These are phyloP conservation scores for Aspergillus olivimuriae DNA, from an alignment of 495 filamentous ascomycete species.

Conservation along the genomic window DNA sequence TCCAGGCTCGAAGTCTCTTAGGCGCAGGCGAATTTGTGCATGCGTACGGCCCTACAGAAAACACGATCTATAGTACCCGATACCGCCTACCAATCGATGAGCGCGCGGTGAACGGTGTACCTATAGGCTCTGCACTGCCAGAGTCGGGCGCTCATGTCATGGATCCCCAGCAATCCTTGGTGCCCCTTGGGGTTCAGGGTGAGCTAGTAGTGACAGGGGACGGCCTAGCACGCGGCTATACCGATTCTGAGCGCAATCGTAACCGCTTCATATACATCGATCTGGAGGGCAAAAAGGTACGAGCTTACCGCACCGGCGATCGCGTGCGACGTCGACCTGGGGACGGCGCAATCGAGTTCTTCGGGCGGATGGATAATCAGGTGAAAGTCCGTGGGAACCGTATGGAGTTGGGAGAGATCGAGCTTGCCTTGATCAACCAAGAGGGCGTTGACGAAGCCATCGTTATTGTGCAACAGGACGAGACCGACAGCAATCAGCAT, in stretches of 20 bases:
- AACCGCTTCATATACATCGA: slow-evolving; percentile 1
- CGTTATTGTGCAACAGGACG: neutral
- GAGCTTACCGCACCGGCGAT: slow-evolving; percentile 2
- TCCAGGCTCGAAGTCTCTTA: neutral
- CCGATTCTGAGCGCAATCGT: neutral
- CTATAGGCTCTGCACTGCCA: neutral
- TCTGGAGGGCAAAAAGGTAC: neutral
- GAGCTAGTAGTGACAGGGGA: slow-evolving; percentile 3
- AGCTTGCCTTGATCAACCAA: neutral
- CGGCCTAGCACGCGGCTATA: slow-evolving; percentile 5
- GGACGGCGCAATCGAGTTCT: neutral
- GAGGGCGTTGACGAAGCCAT: neutral
- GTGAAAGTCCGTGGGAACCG: slow-evolving; percentile 4
- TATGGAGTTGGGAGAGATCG: slow-evolving; percentile 4
- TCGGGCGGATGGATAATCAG: slow-evolving; percentile 3
- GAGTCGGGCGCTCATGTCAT: slow-evolving; percentile 4
- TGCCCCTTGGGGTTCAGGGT: neutral
- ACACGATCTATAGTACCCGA: neutral
- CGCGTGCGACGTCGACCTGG: neutral
- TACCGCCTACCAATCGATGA: neutral
- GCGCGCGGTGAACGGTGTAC: neutral
- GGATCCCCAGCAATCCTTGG: neutral
- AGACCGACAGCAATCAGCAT: neutral
- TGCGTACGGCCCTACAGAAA: slow-evolving; percentile 2
- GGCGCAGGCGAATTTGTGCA: neutral